Percentiles rank a stretch among this genome's conserved stretches.
Conservation (phyloP, 2,329 filamentous ascomycete genomes). For the Cladorrhinum sp. region DNA sequence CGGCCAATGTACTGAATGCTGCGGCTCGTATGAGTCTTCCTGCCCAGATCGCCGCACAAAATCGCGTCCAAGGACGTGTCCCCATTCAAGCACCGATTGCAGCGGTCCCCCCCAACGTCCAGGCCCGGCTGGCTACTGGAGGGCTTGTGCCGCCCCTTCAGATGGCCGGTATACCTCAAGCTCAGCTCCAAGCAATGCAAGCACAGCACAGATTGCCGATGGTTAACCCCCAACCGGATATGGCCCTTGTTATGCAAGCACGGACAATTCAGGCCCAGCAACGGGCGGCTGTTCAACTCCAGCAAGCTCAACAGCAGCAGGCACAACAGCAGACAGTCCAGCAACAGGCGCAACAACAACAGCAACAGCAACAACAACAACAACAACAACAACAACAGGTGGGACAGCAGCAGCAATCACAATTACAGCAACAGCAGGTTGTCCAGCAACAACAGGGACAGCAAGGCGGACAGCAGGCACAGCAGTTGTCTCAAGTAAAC, state of each 20-base stretch:
- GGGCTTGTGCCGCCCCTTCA: constrained; percentile 53
- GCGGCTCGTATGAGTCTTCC: constrained; percentile 43
- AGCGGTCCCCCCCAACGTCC: constrained; percentile 47
- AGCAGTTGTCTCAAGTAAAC: constrained; percentile 32
- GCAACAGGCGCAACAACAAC: constrained; percentile 30
- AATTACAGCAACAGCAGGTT: constrained; percentile 29
- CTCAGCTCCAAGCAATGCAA: constrained; percentile 62
- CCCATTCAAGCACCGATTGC: constrained; percentile 53
- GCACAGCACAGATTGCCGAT: constrained; percentile 60
- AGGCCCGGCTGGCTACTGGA: constrained; percentile 47
- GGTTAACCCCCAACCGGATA: constrained; percentile 45
- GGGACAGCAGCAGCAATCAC: constrained; percentile 28
- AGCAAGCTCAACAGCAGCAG: constrained; percentile 31
- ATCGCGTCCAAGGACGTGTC: constrained; percentile 44
- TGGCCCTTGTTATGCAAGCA: constrained; percentile 59
- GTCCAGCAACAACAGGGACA: constrained; percentile 25
- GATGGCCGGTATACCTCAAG: constrained; percentile 65
- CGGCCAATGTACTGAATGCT: constrained; percentile 31
- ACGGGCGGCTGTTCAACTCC: constrained; percentile 36
- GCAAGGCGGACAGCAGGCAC: constrained; percentile 39
- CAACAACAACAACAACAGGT: constrained; percentile 30
- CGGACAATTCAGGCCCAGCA: constrained; percentile 66
- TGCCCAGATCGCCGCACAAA: constrained; percentile 45
- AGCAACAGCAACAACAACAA: constrained; percentile 32
- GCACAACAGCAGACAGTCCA: constrained; percentile 24